Evolutionary conservation across 495 filamentous ascomycete genomes (phyloP).

Genomic region (Ascodesmis nigricans): DNA sequence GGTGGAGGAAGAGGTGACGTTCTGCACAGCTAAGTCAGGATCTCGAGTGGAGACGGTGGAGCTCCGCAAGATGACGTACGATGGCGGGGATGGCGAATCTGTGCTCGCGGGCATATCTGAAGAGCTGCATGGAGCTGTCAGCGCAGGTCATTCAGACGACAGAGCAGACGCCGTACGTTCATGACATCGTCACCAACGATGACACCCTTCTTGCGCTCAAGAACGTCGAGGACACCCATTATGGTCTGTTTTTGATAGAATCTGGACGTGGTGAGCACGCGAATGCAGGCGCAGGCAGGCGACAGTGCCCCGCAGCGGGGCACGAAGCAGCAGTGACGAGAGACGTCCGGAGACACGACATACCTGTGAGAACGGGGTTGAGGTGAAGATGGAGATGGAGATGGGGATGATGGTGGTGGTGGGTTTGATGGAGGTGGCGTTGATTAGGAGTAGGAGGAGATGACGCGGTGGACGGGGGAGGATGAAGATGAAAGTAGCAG

Average conservation of each 20-base stretch:
- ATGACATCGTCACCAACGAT: constrained; percentile 71
- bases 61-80: constrained; percentile 29
- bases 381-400: neutral
- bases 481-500: neutral
- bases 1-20: constrained; percentile 49
- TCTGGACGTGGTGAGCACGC: neutral
- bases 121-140: constrained; percentile 30
- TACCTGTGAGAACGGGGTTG: neutral
- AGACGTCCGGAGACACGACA: constrained; percentile 1
- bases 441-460: neutral
- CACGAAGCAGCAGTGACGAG: constrained; percentile 2
- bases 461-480: neutral
- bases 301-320: neutral
- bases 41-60: neutral
- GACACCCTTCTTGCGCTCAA: constrained; percentile 61
- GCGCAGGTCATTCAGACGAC: no score
- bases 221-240: constrained; percentile 44
- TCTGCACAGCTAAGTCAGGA: constrained; percentile 22
- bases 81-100: constrained; percentile 81
- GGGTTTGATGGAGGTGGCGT: no score
- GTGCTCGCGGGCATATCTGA: constrained; percentile 67
- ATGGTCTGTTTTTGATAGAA: constrained; percentile 16
- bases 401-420: no score
- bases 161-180: constrained; percentile 20
- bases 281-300: neutral